phyloP scores from a whole-genome alignment of 2,329 filamentous ascomycete species.

The Curvularia hawaiiensis region DNA sequence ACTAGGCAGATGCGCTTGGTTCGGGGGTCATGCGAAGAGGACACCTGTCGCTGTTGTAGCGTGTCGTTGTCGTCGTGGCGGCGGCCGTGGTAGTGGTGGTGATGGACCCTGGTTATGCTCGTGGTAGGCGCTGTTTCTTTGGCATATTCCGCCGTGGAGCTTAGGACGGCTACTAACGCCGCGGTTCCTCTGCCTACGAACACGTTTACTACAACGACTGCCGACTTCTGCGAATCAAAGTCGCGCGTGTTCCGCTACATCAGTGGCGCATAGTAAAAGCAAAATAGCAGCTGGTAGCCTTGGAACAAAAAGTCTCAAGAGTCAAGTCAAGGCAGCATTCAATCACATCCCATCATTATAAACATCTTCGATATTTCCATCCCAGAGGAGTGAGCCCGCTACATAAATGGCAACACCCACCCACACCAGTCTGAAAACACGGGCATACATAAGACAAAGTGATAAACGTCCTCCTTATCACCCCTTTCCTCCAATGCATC shows the following conservation, averaged over 20 bases:
- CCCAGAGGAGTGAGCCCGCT: neutral
- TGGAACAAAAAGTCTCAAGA: neutral
- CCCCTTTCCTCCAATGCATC: conserved; percentile 20
- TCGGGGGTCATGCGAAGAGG: neutral
- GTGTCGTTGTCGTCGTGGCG: too few relatives aligned
- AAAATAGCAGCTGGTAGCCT: neutral
- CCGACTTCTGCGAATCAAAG: too few relatives aligned
- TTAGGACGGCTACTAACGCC: conserved; percentile 15
- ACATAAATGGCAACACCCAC: neutral
- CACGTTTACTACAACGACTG: conserved; percentile 7
- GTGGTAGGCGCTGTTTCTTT: neutral
- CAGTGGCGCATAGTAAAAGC: neutral
- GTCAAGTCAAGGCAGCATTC: neutral
- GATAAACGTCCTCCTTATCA: neutral
- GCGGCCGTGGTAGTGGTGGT: neutral
- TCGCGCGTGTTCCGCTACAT: conserved; percentile 4
- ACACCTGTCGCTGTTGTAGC: neutral
- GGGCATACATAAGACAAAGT: conserved; percentile 1
- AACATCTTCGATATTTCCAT: conserved; percentile 9
- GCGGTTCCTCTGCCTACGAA: conserved; percentile 1
- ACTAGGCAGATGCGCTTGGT: neutral
- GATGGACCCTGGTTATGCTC: neutral
- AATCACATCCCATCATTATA: neutral
- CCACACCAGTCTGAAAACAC: neutral
- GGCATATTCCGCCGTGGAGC: conserved; percentile 3